A percentile compares a stretch with the other conserved stretches of the same genome.
phyloP scores from a whole-genome alignment of 441 rosid genomes.

The Pelargonium myrrhifolium region DNA sequence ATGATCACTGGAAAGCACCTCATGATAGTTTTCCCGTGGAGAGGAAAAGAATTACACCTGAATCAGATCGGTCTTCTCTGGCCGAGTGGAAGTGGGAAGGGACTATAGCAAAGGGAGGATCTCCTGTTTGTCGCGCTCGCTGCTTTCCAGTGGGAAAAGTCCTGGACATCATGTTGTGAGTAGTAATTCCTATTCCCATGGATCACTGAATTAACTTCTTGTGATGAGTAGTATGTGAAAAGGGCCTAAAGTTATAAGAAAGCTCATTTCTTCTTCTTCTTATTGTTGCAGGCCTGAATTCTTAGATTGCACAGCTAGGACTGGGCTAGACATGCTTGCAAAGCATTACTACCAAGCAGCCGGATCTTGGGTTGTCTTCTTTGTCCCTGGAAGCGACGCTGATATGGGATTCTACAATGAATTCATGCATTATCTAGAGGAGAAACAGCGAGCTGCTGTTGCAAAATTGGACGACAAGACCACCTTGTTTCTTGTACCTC shows the following conservation, averaged over 20 bases:
- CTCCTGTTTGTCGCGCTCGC: slow-evolving; percentile 84
- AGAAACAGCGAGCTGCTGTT: slow-evolving; percentile 97
- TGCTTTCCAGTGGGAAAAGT: slow-evolving; percentile 91
- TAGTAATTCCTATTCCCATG: slow-evolving; percentile 7
- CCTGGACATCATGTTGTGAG: slow-evolving; percentile 81
- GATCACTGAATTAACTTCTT: neutral
- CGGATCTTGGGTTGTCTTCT: slow-evolving; percentile 86
- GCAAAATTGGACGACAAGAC: slow-evolving; percentile 84
- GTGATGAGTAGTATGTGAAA: neutral
- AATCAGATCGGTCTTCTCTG: slow-evolving; percentile 43
- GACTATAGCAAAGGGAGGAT: slow-evolving; percentile 90
- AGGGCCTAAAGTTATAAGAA: neutral
- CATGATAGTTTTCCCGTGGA: slow-evolving; percentile 48
- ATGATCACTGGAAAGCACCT: slow-evolving; percentile 41
- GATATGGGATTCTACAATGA: slow-evolving; percentile 87
- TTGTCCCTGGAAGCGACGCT: slow-evolving; percentile 81
- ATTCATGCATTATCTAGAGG: slow-evolving; percentile 87
- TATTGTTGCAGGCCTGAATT: slow-evolving; percentile 66
- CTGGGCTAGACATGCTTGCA: slow-evolving; percentile 89
- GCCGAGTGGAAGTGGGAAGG: slow-evolving; percentile 99
- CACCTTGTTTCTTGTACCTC: slow-evolving; percentile 92
- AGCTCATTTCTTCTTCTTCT: neutral
- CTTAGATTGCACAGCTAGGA: slow-evolving; percentile 94
- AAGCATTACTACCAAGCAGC: slow-evolving; percentile 95
- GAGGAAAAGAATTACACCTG: slow-evolving; percentile 53